Evolutionary conservation across 768 basidiomycete species (phyloP).

Genomic region (Leccinum uliginosum): DNA sequence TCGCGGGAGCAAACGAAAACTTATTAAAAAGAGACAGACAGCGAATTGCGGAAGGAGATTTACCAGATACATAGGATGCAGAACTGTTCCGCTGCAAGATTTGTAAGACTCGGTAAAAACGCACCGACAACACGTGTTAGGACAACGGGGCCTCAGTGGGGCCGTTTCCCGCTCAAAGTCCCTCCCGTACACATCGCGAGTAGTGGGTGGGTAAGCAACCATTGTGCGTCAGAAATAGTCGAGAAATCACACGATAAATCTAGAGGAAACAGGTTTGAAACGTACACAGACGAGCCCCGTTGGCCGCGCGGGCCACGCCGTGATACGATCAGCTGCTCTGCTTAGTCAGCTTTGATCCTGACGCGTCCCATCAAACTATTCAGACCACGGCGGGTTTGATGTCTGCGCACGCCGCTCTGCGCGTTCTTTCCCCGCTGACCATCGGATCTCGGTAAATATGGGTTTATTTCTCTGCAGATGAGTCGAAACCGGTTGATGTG

Average conservation of each 20-base stretch:
- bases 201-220: background rate
- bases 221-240: background rate
- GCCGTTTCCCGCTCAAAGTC: background rate
- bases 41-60: background rate
- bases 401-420: background rate
- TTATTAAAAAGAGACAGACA: background rate
- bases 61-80: background rate
- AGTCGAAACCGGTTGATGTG: background rate
- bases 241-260: background rate
- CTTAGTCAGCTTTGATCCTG: background rate
- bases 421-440: background rate
- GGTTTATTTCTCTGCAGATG: background rate
- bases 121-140: background rate
- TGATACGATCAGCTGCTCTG: too few relatives aligned
- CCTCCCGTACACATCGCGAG: background rate
- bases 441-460: background rate
- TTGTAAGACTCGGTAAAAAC: too few relatives aligned
- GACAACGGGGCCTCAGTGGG: background rate
- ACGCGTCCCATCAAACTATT: too few relatives aligned
- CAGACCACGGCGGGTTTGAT: background rate
- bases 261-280: too few relatives aligned
- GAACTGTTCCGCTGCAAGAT: background rate
- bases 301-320: too few relatives aligned
- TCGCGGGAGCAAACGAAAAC: background rate
- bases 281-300: too few relatives aligned